phyloP scores from a whole-genome alignment of 345 rosid genomes.

The Salix suchowensis region DNA sequence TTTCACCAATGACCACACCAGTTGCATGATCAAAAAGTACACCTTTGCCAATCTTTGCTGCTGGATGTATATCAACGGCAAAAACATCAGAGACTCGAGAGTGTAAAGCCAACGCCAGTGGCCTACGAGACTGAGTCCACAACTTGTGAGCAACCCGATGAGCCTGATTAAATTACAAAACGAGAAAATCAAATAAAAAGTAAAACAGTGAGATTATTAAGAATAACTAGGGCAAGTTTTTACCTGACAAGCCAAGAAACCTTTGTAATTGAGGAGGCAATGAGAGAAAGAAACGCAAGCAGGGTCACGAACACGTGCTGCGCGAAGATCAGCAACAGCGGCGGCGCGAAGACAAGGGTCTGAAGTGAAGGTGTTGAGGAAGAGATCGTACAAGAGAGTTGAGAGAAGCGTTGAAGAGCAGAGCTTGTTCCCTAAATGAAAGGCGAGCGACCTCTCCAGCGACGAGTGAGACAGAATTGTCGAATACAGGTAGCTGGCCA shows the following conservation, averaged over 20 bases:
- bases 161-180: slow-evolving; percentile 40
- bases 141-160: slow-evolving; percentile 86
- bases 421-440: slow-evolving; percentile 92
- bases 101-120: slow-evolving; percentile 84
- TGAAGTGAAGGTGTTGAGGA: slow-evolving; percentile 70
- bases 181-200: not conserved
- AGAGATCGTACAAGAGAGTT: slow-evolving; percentile 88
- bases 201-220: too few relatives aligned
- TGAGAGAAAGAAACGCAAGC: slow-evolving; percentile 96
- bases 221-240: not conserved
- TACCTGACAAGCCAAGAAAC: slow-evolving; percentile 91
- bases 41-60: slow-evolving; percentile 86
- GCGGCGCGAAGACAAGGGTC: slow-evolving; percentile 73
- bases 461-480: slow-evolving; percentile 90
- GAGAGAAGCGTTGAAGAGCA: slow-evolving; percentile 96
- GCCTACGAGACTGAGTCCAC: slow-evolving; percentile 70
- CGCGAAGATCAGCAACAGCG: slow-evolving; percentile 88
- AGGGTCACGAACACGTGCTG: slow-evolving; percentile 80
- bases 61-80: slow-evolving; percentile 93
- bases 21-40: slow-evolving; percentile 89
- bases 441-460: slow-evolving; percentile 78
- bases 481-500: slow-evolving; percentile 93
- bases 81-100: slow-evolving; percentile 92
- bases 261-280: slow-evolving; percentile 94
- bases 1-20: slow-evolving; percentile 85